Conservation (phyloP, 208 protist species). For the Herpetomonas samuelpessoai region DNA sequence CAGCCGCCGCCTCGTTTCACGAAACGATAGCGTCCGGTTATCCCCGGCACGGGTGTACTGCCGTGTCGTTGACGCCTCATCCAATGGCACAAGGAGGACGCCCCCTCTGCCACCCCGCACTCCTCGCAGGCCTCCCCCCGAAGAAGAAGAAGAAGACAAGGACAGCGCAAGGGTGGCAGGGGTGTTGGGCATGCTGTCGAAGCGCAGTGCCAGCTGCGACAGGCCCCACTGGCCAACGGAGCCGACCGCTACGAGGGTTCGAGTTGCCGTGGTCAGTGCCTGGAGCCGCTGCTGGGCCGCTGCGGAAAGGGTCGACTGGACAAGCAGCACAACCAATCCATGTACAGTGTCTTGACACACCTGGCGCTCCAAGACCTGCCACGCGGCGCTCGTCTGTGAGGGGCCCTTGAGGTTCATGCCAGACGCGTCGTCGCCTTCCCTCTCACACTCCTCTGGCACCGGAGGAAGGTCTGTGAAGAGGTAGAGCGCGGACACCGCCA, state of each 20-base stretch:
- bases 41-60: neutral
- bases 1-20: too few species aligned
- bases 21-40: too few species aligned
- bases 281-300: neutral
- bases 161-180: neutral
- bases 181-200: slow-evolving; percentile 17
- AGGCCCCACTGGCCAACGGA: slow-evolving; percentile 19
- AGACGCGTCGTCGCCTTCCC: too few species aligned
- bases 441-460: too few species aligned
- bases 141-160: too few species aligned
- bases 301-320: neutral
- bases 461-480: too few species aligned
- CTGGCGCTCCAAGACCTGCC: too few species aligned
- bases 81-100: neutral
- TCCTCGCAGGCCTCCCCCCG: neutral
- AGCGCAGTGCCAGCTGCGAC: slow-evolving; percentile 19
- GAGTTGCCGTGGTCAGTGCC: neutral
- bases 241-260: neutral
- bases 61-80: neutral
- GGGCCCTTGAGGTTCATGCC: too few species aligned
- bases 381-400: too few species aligned
- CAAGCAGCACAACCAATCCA: slow-evolving; percentile 3
- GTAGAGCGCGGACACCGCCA: too few species aligned
- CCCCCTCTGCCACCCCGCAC: neutral
- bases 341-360: too few species aligned